Percentiles rank a stretch among this genome's conserved stretches.
Conservation (phyloP, 345 rosid genomes). For the Passiflora organensis region DNA sequence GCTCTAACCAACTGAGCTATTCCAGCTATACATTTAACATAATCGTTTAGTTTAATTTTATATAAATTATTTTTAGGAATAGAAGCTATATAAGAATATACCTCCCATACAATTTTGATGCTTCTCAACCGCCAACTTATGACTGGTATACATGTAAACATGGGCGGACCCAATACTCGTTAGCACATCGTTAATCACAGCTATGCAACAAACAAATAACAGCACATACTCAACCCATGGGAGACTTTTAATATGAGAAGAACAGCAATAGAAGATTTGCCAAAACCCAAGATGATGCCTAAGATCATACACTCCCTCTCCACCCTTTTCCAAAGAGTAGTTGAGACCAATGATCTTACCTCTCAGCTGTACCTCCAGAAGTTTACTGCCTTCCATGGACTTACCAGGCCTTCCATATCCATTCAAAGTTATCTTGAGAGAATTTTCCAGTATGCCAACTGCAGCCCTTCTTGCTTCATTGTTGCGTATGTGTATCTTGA, state of each 20-base stretch:
- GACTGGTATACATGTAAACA: too few species aligned
- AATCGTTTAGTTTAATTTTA: too few species aligned
- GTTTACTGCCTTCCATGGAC: slow-evolving; percentile 48
- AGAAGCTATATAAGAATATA: too few species aligned
- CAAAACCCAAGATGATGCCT: slow-evolving; percentile 33
- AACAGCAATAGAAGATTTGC: slow-evolving; percentile 26
- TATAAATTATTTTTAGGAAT: too few species aligned
- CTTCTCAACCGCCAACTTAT: slow-evolving; percentile 6
- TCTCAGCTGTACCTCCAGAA: slow-evolving; percentile 32
- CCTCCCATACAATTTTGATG: too few species aligned
- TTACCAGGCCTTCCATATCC: slow-evolving; percentile 52
- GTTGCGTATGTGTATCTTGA: slow-evolving; percentile 71
- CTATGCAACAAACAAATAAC: slow-evolving; percentile 14
- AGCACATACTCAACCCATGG: slow-evolving; percentile 7
- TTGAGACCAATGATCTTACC: slow-evolving; percentile 42
- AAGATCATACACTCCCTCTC: slow-evolving; percentile 41
- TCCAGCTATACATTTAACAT: slow-evolving; percentile 9
- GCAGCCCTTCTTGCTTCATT: slow-evolving; percentile 68
- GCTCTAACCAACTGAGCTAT: slow-evolving; percentile 92
- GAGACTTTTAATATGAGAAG: background rate
- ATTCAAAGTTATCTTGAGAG: slow-evolving; percentile 61
- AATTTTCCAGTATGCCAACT: slow-evolving; percentile 65
- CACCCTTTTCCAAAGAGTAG: slow-evolving; percentile 44
- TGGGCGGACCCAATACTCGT: too few species aligned
- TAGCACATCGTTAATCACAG: slow-evolving; percentile 6